These are phyloP conservation scores for Paratinospora sagittata DNA, from an alignment of 164 flowering plant genomes.

Conservation along the genomic window DNA sequence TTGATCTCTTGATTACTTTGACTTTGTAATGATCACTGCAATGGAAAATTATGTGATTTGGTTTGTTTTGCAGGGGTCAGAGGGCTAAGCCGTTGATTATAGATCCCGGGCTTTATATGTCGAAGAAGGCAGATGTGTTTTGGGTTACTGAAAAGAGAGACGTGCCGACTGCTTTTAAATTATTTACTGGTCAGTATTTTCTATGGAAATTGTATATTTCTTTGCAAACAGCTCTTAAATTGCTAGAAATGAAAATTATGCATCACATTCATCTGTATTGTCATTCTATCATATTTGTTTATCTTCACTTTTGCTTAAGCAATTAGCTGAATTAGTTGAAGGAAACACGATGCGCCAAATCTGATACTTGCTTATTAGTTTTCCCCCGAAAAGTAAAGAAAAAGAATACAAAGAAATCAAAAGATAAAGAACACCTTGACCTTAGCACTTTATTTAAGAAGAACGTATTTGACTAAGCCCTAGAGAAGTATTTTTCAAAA, in stretches of 20 bases:
- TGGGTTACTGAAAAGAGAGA: constrained; percentile 50
- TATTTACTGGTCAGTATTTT: constrained; percentile 60
- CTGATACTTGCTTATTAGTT: too few relatives aligned
- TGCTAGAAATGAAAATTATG: too few relatives aligned
- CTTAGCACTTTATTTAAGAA: too few relatives aligned
- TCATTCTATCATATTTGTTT: too few relatives aligned
- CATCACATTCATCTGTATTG: too few relatives aligned
- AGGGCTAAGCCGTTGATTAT: constrained; percentile 87
- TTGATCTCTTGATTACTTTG: neutral
- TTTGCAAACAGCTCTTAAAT: too few relatives aligned
- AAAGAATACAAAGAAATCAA: too few relatives aligned
- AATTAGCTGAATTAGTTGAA: neutral
- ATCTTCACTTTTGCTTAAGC: neutral
- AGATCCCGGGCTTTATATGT: constrained; percentile 76
- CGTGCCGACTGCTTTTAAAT: constrained; percentile 69
- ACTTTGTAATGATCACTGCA: neutral
- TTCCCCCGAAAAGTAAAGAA: too few relatives aligned
- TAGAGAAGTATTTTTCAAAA: too few relatives aligned
- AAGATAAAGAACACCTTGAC: too few relatives aligned
- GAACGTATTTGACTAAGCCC: too few relatives aligned
- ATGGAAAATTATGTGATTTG: constrained; percentile 4
- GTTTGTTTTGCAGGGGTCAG: constrained; percentile 41
- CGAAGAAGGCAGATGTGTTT: constrained; percentile 51
- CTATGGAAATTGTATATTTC: neutral
- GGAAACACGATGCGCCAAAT: too few relatives aligned